Evolutionary conservation across 495 filamentous ascomycete species (phyloP), one percentile per base, ranked within the genome.

Genomic region (Annulohypoxylon bovei): DNA sequence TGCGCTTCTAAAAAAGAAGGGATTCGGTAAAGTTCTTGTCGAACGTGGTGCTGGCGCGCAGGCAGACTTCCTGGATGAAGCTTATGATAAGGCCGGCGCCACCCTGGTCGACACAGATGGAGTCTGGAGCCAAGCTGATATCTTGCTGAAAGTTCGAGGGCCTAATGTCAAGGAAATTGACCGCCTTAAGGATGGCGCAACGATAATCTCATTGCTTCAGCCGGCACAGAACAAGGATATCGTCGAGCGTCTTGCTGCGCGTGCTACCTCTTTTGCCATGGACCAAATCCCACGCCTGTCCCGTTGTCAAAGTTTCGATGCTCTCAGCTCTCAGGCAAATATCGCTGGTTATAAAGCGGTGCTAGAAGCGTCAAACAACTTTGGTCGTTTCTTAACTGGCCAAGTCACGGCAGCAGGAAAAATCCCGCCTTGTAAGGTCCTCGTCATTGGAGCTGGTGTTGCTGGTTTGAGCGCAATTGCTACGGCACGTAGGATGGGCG

Each of bases 331-430:
- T 8, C 94, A 94, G 92, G 91, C 92, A 61, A 95, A 95, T 67
- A 95, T 93, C 77, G 91, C 92, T 18, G 92, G 92, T 4, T 95
- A 95, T 79, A 95, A 93, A 76, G 92, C 91, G 16, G 90, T 95
- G 1, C 78, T 95, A 53, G 91, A 94, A 74, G 92, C 92, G 1
- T 92, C 91, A 1, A 94, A 93, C 77, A 86, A 89, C 70, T 95
- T 93, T 76, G 92, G 91, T 61, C 88, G 91, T 40, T 95, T 93
- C 72, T 78, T 95, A 62, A 93, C 92, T 28, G 92, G 91, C 40
- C 92, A 95, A 72, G 90, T 92, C 32, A 95, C 92, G 25, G 92
- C 92, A 62, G 92, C 92, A 59, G 92, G 91, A 54, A 83, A 93
- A 81, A 92, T 95, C 44, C 92, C 92, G 0, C 92, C 92, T 1